These are phyloP conservation scores for Ceriops decandra DNA, from an alignment of 345 rosid genomes.

Conservation along the genomic window DNA sequence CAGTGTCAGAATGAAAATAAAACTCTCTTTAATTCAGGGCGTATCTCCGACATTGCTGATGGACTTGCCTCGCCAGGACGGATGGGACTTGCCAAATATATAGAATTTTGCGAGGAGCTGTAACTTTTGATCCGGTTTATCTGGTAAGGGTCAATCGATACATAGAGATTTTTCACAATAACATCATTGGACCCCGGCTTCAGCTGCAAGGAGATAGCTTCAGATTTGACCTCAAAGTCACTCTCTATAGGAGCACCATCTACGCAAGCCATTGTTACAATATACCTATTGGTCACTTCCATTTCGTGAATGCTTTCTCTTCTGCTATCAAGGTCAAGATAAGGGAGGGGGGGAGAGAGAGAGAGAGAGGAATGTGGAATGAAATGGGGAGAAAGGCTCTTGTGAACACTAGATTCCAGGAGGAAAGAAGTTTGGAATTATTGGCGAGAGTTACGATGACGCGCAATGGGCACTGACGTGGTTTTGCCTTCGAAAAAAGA, in stretches of 20 bases:
- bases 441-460: too few relatives aligned
- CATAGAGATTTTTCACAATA: slow-evolving; percentile 45
- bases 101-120: slow-evolving; percentile 35
- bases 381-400: too few relatives aligned
- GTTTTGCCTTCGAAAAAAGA: too few relatives aligned
- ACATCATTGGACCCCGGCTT: slow-evolving; percentile 27
- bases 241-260: slow-evolving; percentile 37
- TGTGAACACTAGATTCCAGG: too few relatives aligned
- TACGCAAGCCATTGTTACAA: slow-evolving; percentile 31
- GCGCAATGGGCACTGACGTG: too few relatives aligned
- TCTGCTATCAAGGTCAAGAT: too few relatives aligned
- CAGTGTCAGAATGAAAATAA: too few relatives aligned
- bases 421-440: too few relatives aligned
- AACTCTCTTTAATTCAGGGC: background rate
- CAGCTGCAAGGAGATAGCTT: slow-evolving; percentile 19
- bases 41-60: background rate
- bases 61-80: slow-evolving; percentile 38
- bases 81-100: slow-evolving; percentile 14
- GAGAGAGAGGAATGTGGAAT: too few relatives aligned
- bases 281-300: slow-evolving; percentile 29
- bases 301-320: background rate
- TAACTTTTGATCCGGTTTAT: slow-evolving; percentile 46
- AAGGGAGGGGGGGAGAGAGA: too few relatives aligned
- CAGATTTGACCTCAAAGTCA: slow-evolving; percentile 38
- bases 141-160: slow-evolving; percentile 61